These are phyloP conservation scores for Globisporangium nagaii DNA, from an alignment of 352 stramenopile species.

Conservation along the genomic window DNA sequence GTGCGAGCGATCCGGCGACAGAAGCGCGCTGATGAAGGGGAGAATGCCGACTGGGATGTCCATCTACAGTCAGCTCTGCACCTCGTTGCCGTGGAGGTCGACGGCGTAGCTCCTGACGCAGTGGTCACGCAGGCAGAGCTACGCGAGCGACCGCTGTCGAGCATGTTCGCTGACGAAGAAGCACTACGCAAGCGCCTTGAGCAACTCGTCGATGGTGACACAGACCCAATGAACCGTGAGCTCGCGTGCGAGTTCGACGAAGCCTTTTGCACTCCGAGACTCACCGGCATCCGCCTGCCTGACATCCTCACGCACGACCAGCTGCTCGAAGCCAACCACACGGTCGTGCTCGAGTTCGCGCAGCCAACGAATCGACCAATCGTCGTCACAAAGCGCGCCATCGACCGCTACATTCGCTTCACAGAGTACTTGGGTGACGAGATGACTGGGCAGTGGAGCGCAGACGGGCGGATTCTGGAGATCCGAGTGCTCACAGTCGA, in stretches of 20 bases:
- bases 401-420: constrained; percentile 47
- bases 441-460: constrained; percentile 28
- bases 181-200: neutral
- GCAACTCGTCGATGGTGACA: neutral
- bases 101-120: neutral
- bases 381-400: constrained; percentile 18
- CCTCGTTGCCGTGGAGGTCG: neutral
- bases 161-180: neutral
- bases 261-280: constrained; percentile 43
- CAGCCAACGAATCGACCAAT: constrained; percentile 43
- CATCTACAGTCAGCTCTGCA: neutral
- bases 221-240: neutral
- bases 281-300: constrained; percentile 45
- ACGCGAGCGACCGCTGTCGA: neutral
- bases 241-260: constrained; percentile 49
- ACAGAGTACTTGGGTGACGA: constrained; percentile 53
- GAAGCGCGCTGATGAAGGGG: neutral
- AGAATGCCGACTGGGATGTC: neutral
- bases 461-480: constrained; percentile 30
- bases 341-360: constrained; percentile 49
- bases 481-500: constrained; percentile 39
- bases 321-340: constrained; percentile 32
- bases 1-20: neutral
- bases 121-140: neutral
- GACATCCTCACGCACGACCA: constrained; percentile 17